Evolutionary conservation across 768 basidiomycete genomes (phyloP).

Genomic region (Gymnopilus junonius): DNA sequence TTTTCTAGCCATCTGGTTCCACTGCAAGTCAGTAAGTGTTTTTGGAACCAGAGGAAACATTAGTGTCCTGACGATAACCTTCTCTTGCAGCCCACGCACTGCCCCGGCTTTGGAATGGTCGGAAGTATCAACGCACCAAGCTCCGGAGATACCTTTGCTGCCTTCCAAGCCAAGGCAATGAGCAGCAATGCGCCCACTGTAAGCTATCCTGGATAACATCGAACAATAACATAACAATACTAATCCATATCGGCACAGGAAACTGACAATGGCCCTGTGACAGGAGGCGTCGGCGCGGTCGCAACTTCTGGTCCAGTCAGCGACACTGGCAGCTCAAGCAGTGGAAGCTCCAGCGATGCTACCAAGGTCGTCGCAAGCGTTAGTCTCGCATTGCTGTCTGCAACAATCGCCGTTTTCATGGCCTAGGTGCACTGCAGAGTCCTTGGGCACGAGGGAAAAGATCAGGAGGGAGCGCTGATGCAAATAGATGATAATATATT

Average conservation of each 20-base stretch:
- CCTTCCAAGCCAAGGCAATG: slow-evolving; percentile 44
- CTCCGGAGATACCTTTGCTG: slow-evolving; percentile 45
- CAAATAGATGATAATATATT: slow-evolving; percentile 7
- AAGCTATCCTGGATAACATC: slow-evolving; percentile 13
- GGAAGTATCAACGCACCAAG: slow-evolving; percentile 54
- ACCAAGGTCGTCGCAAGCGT: slow-evolving; percentile 17
- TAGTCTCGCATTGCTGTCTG: slow-evolving; percentile 16
- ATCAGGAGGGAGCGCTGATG: not conserved
- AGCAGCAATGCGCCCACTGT: slow-evolving; percentile 43
- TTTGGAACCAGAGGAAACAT: not conserved
- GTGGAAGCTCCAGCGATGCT: slow-evolving; percentile 13
- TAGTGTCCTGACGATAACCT: not conserved
- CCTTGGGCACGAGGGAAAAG: slow-evolving; percentile 1
- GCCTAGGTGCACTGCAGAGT: not conserved
- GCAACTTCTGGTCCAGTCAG: slow-evolving; percentile 35
- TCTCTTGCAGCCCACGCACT: slow-evolving; percentile 37
- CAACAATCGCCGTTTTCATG: slow-evolving; percentile 15
- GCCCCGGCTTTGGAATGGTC: slow-evolving; percentile 51
- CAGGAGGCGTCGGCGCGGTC: slow-evolving; percentile 45
- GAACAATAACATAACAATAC: not conserved
- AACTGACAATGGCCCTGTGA: slow-evolving; percentile 40
- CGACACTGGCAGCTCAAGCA: slow-evolving; percentile 14
- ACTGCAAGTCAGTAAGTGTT: slow-evolving; percentile 46
- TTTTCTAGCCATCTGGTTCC: slow-evolving; percentile 57
- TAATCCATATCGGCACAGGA: slow-evolving; percentile 28